Evolutionary conservation across 2,329 filamentous ascomycete species (phyloP), one percentile per base, ranked within the genome.

Genomic region (Penicillium sp.): DNA sequence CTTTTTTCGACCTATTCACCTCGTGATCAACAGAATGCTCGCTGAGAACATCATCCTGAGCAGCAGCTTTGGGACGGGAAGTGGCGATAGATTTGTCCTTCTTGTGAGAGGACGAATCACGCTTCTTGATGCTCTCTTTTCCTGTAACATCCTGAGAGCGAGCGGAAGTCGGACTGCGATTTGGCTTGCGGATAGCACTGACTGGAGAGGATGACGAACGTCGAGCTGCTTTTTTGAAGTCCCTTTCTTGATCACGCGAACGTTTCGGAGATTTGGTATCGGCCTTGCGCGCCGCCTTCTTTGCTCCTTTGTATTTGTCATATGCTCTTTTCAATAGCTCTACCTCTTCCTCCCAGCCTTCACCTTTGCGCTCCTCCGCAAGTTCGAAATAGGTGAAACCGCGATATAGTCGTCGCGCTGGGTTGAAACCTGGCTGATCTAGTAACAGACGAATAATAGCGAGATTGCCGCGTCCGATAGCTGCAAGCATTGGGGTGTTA

Each of bases 401-500:
- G 63, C 86, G 86, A 63, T 86, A 87, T 24, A 86, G 82, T 28
- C 78, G 79, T 57, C 88, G 85, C 0, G 90, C 91, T 0, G 94
- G 92, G 65, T 99, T 87, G 68, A 97, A 97, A 24, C 81, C 79
- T 48, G 83, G 82, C 65, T 94, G 90, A 59, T 86, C 85, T 6
- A 96, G 77, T 7, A 97, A 80, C 11, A 96, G 77, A 57, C 88
- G 83, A 46, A 99, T 85, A 57, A 97, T 90, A 63, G 90, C 89
- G 50, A 94, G 82, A 65, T 96, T 94, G 4, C 84, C 84, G 63
- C 93, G 88, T 16, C 94, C 93, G 62, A 99, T 97, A 1, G 94
- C 92, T 58, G 92, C 91, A 38, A 97, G 82, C 79, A 99, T 95
- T 1, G 94, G 94, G 1, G 93, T 97, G 52, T 92, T 88, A 66